A percentile compares a stretch with the other conserved stretches of the same genome.
Evolutionary conservation across 805 yeast genomes (phyloP).

Genomic region (Torulaspora microellipsoides): DNA sequence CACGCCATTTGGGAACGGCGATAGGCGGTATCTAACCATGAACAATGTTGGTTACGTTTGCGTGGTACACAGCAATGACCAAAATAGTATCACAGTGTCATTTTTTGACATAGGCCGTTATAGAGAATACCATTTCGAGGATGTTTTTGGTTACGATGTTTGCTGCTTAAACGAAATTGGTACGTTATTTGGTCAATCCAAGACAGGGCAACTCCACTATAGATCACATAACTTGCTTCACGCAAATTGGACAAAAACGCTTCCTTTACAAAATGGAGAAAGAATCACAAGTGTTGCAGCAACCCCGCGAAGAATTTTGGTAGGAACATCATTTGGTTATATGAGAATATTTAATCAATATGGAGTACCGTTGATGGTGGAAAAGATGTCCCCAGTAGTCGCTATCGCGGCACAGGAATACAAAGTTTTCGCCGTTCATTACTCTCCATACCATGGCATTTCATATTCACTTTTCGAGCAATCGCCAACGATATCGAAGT

Average conservation of each 20-base stretch:
- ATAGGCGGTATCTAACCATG: slow-evolving; percentile 75
- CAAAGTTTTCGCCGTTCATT: slow-evolving; percentile 50
- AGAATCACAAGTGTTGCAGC: slow-evolving; percentile 64
- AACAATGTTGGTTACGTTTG: slow-evolving; percentile 78
- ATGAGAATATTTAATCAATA: slow-evolving; percentile 63
- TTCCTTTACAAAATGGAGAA: slow-evolving; percentile 51
- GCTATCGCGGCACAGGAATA: slow-evolving; percentile 61
- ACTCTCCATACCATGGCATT: slow-evolving; percentile 27
- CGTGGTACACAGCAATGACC: slow-evolving; percentile 56
- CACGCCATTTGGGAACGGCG: slow-evolving; percentile 68
- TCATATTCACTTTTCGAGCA: slow-evolving; percentile 30
- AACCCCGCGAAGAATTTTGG: slow-evolving; percentile 54
- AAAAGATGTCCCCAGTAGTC: slow-evolving; percentile 67
- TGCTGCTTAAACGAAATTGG: slow-evolving; percentile 71
- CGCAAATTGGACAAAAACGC: slow-evolving; percentile 66
- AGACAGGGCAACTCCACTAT: slow-evolving; percentile 49
- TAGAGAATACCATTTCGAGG: slow-evolving; percentile 83
- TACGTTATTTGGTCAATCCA: slow-evolving; percentile 52
- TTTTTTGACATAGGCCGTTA: slow-evolving; percentile 76
- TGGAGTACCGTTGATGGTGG: slow-evolving; percentile 69
- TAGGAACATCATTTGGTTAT: slow-evolving; percentile 74
- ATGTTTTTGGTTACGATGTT: slow-evolving; percentile 62
- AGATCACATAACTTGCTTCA: slow-evolving; percentile 62
- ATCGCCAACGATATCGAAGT: slow-evolving; percentile 25
- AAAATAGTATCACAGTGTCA: slow-evolving; percentile 74